Evolutionary conservation across 305 asterid genomes (phyloP).

Genomic region (Fraxinus floribunda): DNA sequence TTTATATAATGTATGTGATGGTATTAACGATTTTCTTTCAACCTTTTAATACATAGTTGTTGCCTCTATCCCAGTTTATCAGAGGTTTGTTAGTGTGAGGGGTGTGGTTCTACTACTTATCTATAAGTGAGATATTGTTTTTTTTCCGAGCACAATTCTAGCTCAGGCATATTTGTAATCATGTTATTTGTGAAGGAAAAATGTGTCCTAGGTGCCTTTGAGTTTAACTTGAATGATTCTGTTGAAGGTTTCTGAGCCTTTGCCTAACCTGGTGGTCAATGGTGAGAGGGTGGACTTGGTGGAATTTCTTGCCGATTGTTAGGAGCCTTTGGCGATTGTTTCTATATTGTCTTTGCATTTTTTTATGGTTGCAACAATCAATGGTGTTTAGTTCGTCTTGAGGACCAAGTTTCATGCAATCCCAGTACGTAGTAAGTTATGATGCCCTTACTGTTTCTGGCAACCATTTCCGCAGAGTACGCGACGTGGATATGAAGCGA

Average conservation of each 20-base stretch:
- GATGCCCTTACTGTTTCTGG: slow-evolving; percentile 99
- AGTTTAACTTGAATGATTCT: slow-evolving; percentile 80
- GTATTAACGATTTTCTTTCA: background rate
- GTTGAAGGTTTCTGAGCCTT: slow-evolving; percentile 87
- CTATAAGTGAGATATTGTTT: slow-evolving; percentile 28
- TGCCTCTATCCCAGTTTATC: slow-evolving; percentile 12
- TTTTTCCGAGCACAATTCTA: slow-evolving; percentile 42
- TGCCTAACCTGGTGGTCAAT: slow-evolving; percentile 71
- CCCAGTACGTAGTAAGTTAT: slow-evolving; percentile 78
- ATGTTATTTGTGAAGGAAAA: slow-evolving; percentile 56
- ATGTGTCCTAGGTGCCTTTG: slow-evolving; percentile 48
- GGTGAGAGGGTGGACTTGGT: slow-evolving; percentile 95
- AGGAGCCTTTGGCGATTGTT: slow-evolving; percentile 94
- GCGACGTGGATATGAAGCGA: slow-evolving; percentile 99
- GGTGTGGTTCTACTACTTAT: slow-evolving; percentile 22
- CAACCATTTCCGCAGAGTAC: slow-evolving; percentile 99
- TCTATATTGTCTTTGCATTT: slow-evolving; percentile 89
- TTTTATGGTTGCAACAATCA: slow-evolving; percentile 93
- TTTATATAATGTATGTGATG: background rate
- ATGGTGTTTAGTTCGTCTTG: slow-evolving; percentile 97
- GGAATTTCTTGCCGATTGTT: slow-evolving; percentile 79
- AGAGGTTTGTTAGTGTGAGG: slow-evolving; percentile 10
- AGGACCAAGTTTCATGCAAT: slow-evolving; percentile 91
- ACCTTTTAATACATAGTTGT: background rate
- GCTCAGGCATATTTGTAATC: slow-evolving; percentile 47